Evolutionary conservation across 371 early-diverging fungal genomes (phyloP).

Genomic region (Apophysomyces trapeziformis): DNA sequence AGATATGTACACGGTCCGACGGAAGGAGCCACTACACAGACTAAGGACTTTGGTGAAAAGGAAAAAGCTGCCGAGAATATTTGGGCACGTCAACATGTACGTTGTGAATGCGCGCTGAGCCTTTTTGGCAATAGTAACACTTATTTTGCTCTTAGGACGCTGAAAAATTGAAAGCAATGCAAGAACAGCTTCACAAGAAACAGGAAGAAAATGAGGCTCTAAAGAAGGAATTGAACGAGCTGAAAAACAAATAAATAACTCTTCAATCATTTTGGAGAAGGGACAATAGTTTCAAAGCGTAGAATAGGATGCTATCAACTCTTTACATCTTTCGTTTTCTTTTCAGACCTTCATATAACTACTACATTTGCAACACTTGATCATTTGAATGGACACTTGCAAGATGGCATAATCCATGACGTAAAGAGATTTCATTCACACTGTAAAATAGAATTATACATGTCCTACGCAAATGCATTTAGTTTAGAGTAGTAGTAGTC

Average conservation of each 20-base stretch:
- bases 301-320: no score
- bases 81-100: conserved; percentile 46
- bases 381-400: no score
- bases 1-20: conserved; percentile 3
- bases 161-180: conserved; percentile 36
- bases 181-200: conserved; percentile 17
- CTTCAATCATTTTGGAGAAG: not conserved
- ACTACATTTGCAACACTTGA: no score
- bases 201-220: conserved; percentile 13
- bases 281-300: no score
- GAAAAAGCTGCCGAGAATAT: conserved; percentile 45
- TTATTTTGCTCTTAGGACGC: conserved; percentile 25
- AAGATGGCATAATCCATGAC: no score
- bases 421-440: no score
- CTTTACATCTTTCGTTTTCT: no score
- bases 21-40: not conserved
- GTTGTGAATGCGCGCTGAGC: not conserved
- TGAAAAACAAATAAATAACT: conserved; percentile 14
- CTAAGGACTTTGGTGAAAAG: conserved; percentile 30
- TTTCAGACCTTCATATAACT: no score
- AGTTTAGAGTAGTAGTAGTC: no score
- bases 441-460: no score
- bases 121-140: not conserved
- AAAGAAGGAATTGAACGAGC: conserved; percentile 14
- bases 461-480: no score